Conservation (phyloP, 2,329 filamentous ascomycete species). For the Moelleriella libera region DNA sequence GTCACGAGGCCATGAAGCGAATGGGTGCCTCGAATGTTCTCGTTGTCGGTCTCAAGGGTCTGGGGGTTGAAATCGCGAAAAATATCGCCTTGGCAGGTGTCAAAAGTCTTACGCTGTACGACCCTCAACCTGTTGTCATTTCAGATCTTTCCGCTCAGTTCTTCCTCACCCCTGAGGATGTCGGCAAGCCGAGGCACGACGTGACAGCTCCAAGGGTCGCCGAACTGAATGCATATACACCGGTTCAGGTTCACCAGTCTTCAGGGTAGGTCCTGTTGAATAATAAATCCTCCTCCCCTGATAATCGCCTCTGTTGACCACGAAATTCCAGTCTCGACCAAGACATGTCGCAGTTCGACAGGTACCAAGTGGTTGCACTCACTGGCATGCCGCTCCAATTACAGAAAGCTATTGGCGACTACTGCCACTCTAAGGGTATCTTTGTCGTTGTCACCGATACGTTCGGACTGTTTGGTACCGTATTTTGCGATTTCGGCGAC, state of each 20-base stretch:
- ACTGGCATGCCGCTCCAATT: conserved; percentile 70
- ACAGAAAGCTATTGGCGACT: conserved; percentile 77
- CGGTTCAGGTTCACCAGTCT: conserved; percentile 62
- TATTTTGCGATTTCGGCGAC: conserved; percentile 95
- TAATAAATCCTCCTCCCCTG: conserved; percentile 3
- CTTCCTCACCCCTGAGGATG: conserved; percentile 77
- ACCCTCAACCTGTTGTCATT: conserved; percentile 71
- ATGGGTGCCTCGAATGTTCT: conserved; percentile 96
- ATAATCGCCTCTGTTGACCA: neutral
- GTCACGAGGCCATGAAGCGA: conserved; percentile 88
- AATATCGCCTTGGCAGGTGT: conserved; percentile 96
- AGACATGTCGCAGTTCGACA: conserved; percentile 69
- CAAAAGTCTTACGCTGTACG: conserved; percentile 89
- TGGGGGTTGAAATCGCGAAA: conserved; percentile 97
- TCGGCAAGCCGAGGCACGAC: conserved; percentile 80
- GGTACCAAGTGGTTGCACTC: conserved; percentile 84
- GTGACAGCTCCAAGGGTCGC: conserved; percentile 81
- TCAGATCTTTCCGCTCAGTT: conserved; percentile 93
- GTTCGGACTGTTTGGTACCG: conserved; percentile 84
- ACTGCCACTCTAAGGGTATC: conserved; percentile 87
- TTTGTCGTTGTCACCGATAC: conserved; percentile 80
- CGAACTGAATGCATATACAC: conserved; percentile 93
- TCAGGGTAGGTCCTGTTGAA: conserved; percentile 24
- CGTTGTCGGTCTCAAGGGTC: conserved; percentile 77
- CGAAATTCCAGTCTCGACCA: conserved; percentile 47